Percentiles rank a stretch among this genome's conserved stretches.
These are phyloP conservation scores for Davidsoniella australis DNA, from an alignment of 2,329 filamentous ascomycete species.

Conservation along the genomic window DNA sequence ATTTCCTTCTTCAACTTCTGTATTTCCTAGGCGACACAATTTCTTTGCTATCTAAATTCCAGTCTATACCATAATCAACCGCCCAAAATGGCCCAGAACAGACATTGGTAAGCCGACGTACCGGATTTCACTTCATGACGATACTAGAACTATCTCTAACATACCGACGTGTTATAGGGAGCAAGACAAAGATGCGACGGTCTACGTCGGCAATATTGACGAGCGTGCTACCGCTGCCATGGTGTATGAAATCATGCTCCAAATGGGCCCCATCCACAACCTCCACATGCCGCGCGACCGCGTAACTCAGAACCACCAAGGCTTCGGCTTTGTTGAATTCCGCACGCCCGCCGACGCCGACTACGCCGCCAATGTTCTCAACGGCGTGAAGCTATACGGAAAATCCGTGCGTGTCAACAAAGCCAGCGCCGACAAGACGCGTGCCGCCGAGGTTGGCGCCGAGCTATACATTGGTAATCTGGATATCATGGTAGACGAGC, in stretches of 20 bases:
- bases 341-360: slow-evolving; percentile 89
- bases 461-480: slow-evolving; percentile 95
- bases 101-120: slow-evolving; percentile 48
- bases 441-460: slow-evolving; percentile 78
- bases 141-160: slow-evolving; percentile 5
- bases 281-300: slow-evolving; percentile 97
- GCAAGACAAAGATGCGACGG: slow-evolving; percentile 94
- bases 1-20: too few relatives aligned
- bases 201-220: slow-evolving; percentile 97
- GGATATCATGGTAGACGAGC: slow-evolving; percentile 87
- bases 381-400: slow-evolving; percentile 80
- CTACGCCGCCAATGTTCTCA: slow-evolving; percentile 93
- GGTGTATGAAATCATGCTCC: slow-evolving; percentile 95
- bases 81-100: slow-evolving; percentile 44
- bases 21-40: too few relatives aligned
- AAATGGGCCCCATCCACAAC: slow-evolving; percentile 92
- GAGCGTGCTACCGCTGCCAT: slow-evolving; percentile 82
- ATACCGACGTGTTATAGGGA: slow-evolving; percentile 40
- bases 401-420: slow-evolving; percentile 97
- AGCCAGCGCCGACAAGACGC: slow-evolving; percentile 58
- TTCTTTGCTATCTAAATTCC: too few relatives aligned
- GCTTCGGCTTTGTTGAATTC: slow-evolving; percentile 98
- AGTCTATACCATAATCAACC: not conserved
- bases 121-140: not conserved
- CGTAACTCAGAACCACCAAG: slow-evolving; percentile 90